Conservation (phyloP, 305 asterid species). For the Lippia alba region DNA sequence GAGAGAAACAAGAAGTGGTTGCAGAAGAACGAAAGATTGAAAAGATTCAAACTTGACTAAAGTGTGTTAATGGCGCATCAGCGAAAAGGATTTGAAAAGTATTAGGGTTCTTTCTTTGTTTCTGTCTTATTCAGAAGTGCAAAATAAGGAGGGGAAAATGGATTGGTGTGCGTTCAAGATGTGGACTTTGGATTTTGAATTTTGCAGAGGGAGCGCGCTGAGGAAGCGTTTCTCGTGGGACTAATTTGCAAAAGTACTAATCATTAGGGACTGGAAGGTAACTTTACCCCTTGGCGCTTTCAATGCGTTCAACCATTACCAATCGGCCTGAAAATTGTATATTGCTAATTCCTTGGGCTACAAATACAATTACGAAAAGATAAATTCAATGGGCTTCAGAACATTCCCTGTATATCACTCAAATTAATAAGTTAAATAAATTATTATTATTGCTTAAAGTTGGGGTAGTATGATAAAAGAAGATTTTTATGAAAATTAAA, state of each 20-base stretch:
- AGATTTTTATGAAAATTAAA: too few species aligned
- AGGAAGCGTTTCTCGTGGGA: conserved; percentile 16
- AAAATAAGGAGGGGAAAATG: conserved; percentile 16
- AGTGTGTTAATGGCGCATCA: conserved; percentile 16
- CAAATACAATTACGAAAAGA: too few species aligned
- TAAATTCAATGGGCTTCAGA: too few species aligned
- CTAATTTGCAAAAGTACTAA: conserved; percentile 7
- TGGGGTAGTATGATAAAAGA: too few species aligned
- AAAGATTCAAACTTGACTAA: conserved; percentile 3
- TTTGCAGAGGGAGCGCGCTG: conserved; percentile 51
- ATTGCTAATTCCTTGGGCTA: too few species aligned
- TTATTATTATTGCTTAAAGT: too few species aligned
- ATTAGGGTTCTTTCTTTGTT: not conserved
- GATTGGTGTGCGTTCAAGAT: not conserved
- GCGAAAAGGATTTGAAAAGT: conserved; percentile 8
- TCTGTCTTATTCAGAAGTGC: not conserved
- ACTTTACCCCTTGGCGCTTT: too few species aligned
- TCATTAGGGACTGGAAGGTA: too few species aligned
- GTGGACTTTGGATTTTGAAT: conserved; percentile 48
- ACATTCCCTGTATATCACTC: too few species aligned
- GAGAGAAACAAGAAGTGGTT: conserved; percentile 23
- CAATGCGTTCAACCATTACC: too few species aligned
- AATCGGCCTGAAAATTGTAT: too few species aligned
- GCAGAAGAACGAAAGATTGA: conserved; percentile 17
- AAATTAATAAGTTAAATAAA: too few species aligned